Base-by-base conservation (phyloP, 140 eudicot genomes). In the Erigeron philadelphicus region DNA sequence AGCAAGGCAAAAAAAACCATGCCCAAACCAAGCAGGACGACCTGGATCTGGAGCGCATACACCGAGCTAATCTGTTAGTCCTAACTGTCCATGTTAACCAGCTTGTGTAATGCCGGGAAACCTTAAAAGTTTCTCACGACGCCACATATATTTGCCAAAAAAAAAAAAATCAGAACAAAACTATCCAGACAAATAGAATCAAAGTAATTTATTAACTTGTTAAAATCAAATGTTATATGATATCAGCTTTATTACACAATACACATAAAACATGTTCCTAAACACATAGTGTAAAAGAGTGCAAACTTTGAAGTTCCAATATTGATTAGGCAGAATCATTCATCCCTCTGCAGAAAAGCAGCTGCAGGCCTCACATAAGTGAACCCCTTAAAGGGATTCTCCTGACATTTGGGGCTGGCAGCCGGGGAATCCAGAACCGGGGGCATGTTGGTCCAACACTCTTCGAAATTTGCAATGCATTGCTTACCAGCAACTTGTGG, bases 401-500 rank as follows among this genome's bases (percentile, higher is more conserved):
- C 86, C 0, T 54, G 66, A 12, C 49, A 72, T 75, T 80, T 88
- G 0, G 96, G 96, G 70, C 86, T 89, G 17, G 85, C 78, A 35
- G 83, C 90, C 6, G 96, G 96, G 31, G 96, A 86, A 72, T 83
- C 94, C 68, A 72, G 60, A 46, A 84, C 61, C 2, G 96, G 82
- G 2, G 96, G 85, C 87, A 82, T 57, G 11, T 75, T 84, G 52
- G 96, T 89, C 86, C 85, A 86, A 50, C 87, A 60, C 74, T 89
- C 86, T 12, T 81, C 86, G 31, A 89, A 86, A 71, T 89, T 89
- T 5, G 90, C 90, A 49, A 78, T 71, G 68, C 96, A 89, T 7
- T 81, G 90, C 70, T 76, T 84, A 47, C 96, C 96, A 11, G 79
- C 82, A 41, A 89, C 86, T 58, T 75, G 72, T 59, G 94, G 96